A percentile compares a stretch with the other conserved stretches of the same genome.
Conservation (phyloP, 2,329 filamentous ascomycete genomes). For the Phialophora expanda region DNA sequence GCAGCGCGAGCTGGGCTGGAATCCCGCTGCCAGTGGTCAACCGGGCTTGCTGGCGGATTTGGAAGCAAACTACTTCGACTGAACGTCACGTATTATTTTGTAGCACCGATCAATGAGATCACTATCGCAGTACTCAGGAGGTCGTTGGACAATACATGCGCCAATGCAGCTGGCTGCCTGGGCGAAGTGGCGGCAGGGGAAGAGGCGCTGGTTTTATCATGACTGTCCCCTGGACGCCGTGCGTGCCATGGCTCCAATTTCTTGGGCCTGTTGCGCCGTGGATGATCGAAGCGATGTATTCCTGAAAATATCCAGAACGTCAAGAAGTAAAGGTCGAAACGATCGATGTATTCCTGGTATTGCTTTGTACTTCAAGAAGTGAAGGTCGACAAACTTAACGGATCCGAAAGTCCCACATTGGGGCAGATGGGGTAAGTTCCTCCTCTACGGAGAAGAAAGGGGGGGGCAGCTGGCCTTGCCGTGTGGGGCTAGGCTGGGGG, state of each 20-base stretch:
- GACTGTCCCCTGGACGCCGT: too few species aligned
- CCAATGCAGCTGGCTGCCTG: too few species aligned
- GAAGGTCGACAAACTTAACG: too few species aligned
- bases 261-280: not conserved
- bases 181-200: not conserved
- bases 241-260: too few species aligned
- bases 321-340: too few species aligned
- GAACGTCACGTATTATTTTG: constrained; percentile 2
- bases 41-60: constrained; percentile 43
- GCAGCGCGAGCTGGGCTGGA: constrained; percentile 46
- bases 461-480: not conserved
- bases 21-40: constrained; percentile 29
- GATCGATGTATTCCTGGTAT: too few species aligned
- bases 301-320: too few species aligned
- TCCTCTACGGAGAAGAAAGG: too few species aligned
- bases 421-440: not conserved
- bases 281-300: not conserved
- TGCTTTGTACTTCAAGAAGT: too few species aligned
- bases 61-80: constrained; percentile 39
- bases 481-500: constrained; percentile 1
- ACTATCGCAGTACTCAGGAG: not conserved
- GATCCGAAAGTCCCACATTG: constrained; percentile 1
- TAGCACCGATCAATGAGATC: not conserved
- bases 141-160: not conserved
- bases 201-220: not conserved